Evolutionary conservation across 495 filamentous ascomycete species (phyloP), one percentile per base, ranked within the genome.

Genomic region (Astrocystis sublimbata): DNA sequence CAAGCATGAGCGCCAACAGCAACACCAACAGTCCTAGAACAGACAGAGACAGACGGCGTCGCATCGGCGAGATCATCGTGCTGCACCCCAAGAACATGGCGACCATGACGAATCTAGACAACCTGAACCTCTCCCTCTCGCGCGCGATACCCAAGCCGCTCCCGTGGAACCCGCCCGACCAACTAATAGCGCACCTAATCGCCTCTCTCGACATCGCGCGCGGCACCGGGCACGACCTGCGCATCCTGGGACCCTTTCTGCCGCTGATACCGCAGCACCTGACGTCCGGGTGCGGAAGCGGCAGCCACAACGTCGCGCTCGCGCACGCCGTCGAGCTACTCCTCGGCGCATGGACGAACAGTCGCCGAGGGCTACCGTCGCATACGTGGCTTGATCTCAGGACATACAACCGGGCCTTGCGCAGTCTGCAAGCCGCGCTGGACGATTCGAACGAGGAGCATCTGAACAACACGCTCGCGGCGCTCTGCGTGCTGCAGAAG

Each of bases 371-470:
- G 7, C 19, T 67, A 8, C 58, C 62, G n/a, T 61, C 67, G 4
- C 31, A 65, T n/a, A 49, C 43, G 30, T 71, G 69, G 69, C 47
- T 71, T 7, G 67, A 71, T 42, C 62, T 71, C 19, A 60, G 63
- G 13, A 54, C 64, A 4, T 69, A 72, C 58, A 72, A 57, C 12
- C 51, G 49, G 31, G 67, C 67, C 13, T 42, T 72, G n/a, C 58
- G 69, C 6, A 72, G 69, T 58, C 41, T 72, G 10, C 52, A 65
- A 13, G 63, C 69, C n/a, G 67, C 67, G 2, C 69, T 72, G 3
- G 53, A 68, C 41, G 61, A 68, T 26, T 49, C 58, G 0, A 56
- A 64, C 17, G 47, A 50, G 19, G 58, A 58, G 30, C 26, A 55
- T 1, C 60, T 68, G 19, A 66, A 61, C 10, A 61, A 63, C 33